Evolutionary conservation across 179 eudicot species (phyloP).

Genomic region (Beta corolliflora): DNA sequence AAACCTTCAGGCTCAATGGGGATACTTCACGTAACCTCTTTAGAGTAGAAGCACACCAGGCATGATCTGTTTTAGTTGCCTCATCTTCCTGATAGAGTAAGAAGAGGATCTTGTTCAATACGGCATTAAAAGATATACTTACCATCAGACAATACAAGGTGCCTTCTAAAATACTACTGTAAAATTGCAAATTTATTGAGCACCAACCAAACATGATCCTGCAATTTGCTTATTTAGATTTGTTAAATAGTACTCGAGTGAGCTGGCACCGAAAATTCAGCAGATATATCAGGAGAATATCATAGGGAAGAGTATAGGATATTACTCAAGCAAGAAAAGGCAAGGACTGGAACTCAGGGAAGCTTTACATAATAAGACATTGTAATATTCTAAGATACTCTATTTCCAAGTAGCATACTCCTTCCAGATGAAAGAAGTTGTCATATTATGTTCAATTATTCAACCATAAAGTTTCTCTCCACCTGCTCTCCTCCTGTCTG

Average conservation of each 20-base stretch:
- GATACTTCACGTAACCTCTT: conserved; percentile 65
- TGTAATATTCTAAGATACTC: too few species aligned
- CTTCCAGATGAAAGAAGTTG: too few species aligned
- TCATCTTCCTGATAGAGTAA: conserved; percentile 60
- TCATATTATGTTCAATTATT: background rate
- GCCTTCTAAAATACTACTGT: background rate
- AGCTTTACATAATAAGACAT: background rate
- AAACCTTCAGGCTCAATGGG: conserved; percentile 91
- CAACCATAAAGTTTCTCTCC: background rate
- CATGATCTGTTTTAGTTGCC: conserved; percentile 65
- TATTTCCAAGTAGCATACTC: too few species aligned
- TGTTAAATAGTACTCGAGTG: background rate
- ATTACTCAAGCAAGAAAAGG: background rate
- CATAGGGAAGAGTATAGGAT: background rate
- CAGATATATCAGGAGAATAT: background rate
- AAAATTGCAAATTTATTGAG: background rate
- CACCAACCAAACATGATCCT: background rate
- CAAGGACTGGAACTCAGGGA: background rate
- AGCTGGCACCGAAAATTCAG: background rate
- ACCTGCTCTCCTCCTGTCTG: too few species aligned
- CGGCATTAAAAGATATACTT: background rate
- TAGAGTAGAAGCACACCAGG: conserved; percentile 68
- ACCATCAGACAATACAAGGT: background rate
- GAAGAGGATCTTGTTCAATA: background rate
- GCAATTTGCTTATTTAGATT: background rate